These are phyloP conservation scores for Apiosordaria backusii DNA, from an alignment of 495 filamentous ascomycete species.

Conservation along the genomic window DNA sequence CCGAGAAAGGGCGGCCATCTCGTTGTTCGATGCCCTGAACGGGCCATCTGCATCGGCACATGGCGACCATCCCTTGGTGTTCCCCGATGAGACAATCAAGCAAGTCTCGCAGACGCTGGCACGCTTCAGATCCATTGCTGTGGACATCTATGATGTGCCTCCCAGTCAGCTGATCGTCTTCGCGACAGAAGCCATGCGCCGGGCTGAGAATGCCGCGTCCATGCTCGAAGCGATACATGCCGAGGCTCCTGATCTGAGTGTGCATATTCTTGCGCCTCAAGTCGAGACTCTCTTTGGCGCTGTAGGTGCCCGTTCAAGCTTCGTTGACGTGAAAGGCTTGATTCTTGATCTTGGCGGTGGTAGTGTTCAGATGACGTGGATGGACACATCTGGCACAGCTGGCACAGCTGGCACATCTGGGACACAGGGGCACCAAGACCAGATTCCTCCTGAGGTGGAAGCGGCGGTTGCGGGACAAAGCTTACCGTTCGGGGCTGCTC, in stretches of 20 bases:
- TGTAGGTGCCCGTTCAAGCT: constrained; percentile 74
- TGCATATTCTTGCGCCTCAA: constrained; percentile 70
- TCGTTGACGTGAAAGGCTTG: constrained; percentile 57
- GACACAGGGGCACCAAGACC: constrained; percentile 44
- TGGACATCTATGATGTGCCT: constrained; percentile 60
- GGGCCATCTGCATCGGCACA: constrained; percentile 21
- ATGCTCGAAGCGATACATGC: constrained; percentile 62
- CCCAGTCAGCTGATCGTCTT: constrained; percentile 63
- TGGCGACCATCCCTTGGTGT: constrained; percentile 47
- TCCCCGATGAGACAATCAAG: constrained; percentile 60
- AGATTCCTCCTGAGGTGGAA: constrained; percentile 39
- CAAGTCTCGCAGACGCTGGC: constrained; percentile 60
- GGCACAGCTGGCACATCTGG: constrained; percentile 7
- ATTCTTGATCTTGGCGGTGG: constrained; percentile 90
- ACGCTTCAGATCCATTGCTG: constrained; percentile 71
- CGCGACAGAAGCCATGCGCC: constrained; percentile 85
- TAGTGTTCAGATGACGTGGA: constrained; percentile 86
- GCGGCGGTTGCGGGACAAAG: constrained; percentile 48
- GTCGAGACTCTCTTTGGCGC: constrained; percentile 82
- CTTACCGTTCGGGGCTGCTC: constrained; percentile 86
- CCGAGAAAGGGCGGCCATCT: constrained; percentile 73
- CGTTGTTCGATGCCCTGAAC: constrained; percentile 83
- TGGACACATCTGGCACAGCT: constrained; percentile 52
- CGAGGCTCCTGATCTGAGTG: constrained; percentile 56
- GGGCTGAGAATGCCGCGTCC: constrained; percentile 66